These are phyloP conservation scores for Scheffersomyces quercinus DNA, from an alignment of 1,139 yeast genomes.

Conservation along the genomic window DNA sequence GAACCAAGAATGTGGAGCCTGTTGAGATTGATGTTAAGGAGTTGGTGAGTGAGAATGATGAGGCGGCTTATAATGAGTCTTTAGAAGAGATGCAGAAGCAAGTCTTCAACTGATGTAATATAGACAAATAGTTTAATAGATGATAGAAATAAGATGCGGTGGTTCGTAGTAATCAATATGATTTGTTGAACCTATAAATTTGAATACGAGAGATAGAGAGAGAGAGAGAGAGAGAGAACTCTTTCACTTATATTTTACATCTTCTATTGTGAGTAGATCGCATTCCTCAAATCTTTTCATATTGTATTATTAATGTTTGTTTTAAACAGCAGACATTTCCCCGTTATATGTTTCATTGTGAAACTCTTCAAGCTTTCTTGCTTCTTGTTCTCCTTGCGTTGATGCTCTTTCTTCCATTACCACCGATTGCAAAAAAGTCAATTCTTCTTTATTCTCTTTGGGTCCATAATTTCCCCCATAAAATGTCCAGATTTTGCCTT, in stretches of 20 bases:
- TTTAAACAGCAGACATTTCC: too few relatives aligned
- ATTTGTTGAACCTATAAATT: not conserved
- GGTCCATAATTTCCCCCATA: too few relatives aligned
- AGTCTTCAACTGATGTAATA: constrained; percentile 10
- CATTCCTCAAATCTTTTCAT: not conserved
- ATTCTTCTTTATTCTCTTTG: too few relatives aligned
- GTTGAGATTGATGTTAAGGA: constrained; percentile 21
- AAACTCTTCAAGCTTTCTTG: too few relatives aligned
- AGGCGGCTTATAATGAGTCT: constrained; percentile 23
- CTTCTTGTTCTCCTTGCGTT: too few relatives aligned
- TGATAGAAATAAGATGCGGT: too few relatives aligned
- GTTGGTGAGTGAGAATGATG: constrained; percentile 26
- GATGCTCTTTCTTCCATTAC: too few relatives aligned
- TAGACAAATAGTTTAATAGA: too few relatives aligned
- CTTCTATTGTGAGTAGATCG: not conserved
- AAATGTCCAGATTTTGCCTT: too few relatives aligned
- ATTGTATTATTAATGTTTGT: too few relatives aligned
- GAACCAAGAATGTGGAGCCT: constrained; percentile 22
- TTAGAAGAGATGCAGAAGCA: constrained; percentile 27
- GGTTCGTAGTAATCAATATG: not conserved
- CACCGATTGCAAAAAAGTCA: too few relatives aligned
- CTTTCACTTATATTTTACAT: not conserved
- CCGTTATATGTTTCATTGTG: too few relatives aligned
- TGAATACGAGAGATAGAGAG: not conserved
- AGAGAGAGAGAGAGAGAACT: not conserved